phyloP scores from a whole-genome alignment of 768 basidiomycete genomes.

The Agaricus blazei region DNA sequence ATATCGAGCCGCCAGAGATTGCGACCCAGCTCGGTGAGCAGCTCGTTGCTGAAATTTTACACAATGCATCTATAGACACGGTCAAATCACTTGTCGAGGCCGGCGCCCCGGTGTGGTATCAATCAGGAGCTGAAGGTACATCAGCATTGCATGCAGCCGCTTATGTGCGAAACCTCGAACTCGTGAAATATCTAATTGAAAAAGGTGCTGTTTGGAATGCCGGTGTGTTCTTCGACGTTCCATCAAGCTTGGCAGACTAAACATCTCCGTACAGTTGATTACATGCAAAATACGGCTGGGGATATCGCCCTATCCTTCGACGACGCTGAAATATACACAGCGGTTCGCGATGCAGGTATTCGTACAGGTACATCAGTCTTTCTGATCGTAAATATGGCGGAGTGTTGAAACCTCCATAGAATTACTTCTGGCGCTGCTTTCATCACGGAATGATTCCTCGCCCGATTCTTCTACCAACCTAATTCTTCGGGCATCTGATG shows the following conservation, averaged over 20 bases:
- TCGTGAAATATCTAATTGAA: constrained; percentile 66
- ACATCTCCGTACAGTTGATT: constrained; percentile 51
- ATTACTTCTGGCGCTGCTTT: constrained; percentile 61
- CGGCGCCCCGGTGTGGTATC: constrained; percentile 87
- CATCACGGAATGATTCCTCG: constrained; percentile 31
- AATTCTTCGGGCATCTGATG: constrained; percentile 46
- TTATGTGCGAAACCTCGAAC: constrained; percentile 58
- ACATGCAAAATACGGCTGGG: constrained; percentile 76
- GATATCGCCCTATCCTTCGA: constrained; percentile 90
- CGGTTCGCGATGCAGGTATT: constrained; percentile 90
- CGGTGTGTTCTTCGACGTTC: constrained; percentile 34
- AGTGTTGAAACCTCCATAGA: constrained; percentile 38
- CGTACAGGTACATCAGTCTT: constrained; percentile 61
- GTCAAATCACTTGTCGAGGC: constrained; percentile 49
- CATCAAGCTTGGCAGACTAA: background rate
- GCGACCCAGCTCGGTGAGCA: constrained; percentile 51
- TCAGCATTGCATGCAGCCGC: constrained; percentile 87
- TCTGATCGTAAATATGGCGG: background rate
- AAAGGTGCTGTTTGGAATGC: constrained; percentile 91
- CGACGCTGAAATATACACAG: constrained; percentile 62
- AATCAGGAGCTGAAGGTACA: constrained; percentile 73
- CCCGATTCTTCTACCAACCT: constrained; percentile 16
- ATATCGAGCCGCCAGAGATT: constrained; percentile 32
- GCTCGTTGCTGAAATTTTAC: constrained; percentile 56
- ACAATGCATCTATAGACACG: constrained; percentile 35